Base-by-base conservation (phyloP, 2,329 filamentous ascomycete genomes). In the Orbilia oligospora region DNA sequence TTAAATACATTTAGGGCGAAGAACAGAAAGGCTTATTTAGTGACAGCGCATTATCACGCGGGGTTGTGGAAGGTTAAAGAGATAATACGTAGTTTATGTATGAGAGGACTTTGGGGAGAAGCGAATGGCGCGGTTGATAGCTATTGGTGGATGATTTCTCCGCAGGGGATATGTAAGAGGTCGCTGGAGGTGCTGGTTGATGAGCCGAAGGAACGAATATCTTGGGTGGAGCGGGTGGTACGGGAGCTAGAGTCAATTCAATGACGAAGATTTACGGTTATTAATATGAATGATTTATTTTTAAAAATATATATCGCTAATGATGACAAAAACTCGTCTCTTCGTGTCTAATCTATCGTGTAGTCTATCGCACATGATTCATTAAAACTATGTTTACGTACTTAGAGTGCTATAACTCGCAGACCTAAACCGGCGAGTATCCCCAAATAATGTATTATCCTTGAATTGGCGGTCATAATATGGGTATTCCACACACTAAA, bases 21-120 rank as follows among this genome's bases (percentile, higher is more conserved):
- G 27, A 22, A 38, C 10, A 68, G 33, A 22, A 77, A 71, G 44
- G 61, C 73, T 3, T 77, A 71, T 55, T n/a, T 77, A 14, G 61
- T 77, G 18, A 71, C 61, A 1, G 73, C 73, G 14, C 73, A 77
- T 61, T 77, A 24, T 38, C 70, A 66, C 38, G 73, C 68, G 5
- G 68, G 58, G 20, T 5, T 78, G 9, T 78, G 75, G 75, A 78
- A 78, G 12, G 56, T 78, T 22, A 72, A 22, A 51, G 63, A 55
- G 8, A 69, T 78, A n/a, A 69, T 68, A 36, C n/a, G 55, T 27
- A 44, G 46, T 30, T 41, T 72, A n/a, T 64, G 63, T 41, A 27
- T n/a, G 18, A 68, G 46, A 48, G 68, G 64, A 5, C 24, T 53
- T 20, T 78, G 75, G 68, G 16, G 44, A 9, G 67, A 71, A 12